phyloP scores from a whole-genome alignment of 306 rosid genomes.

The Purshia tridentata region DNA sequence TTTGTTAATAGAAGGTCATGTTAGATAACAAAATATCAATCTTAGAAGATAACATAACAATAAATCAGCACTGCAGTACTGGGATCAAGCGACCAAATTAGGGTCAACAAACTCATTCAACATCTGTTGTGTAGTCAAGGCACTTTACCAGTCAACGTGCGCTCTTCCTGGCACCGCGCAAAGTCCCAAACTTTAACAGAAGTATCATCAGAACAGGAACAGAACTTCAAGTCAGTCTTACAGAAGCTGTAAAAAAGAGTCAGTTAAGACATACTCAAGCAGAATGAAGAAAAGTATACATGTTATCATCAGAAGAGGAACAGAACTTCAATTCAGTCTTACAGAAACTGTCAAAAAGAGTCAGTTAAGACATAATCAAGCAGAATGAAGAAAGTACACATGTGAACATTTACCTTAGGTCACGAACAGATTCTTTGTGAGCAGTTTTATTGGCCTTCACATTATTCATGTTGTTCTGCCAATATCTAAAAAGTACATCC shows the following conservation, averaged over 20 bases:
- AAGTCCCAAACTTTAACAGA: slow-evolving; percentile 98
- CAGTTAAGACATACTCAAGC: slow-evolving; percentile 30
- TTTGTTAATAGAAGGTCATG: background rate
- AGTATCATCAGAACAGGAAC: slow-evolving; percentile 97
- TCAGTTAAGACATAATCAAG: slow-evolving; percentile 30
- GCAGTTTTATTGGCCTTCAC: slow-evolving; percentile 97
- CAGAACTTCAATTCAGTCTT: slow-evolving; percentile 97
- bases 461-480: slow-evolving; percentile 99
- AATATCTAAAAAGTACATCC: slow-evolving; percentile 58
- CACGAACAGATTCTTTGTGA: slow-evolving; percentile 98
- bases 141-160: slow-evolving; percentile 96
- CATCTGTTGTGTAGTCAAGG: slow-evolving; percentile 36
- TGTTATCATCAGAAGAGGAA: slow-evolving; percentile 88
- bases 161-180: slow-evolving; percentile 97
- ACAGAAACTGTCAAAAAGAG: slow-evolving; percentile 69
- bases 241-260: slow-evolving; percentile 68
- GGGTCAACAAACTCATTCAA: slow-evolving; percentile 17
- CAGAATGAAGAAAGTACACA: slow-evolving; percentile 14
- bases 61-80: background rate
- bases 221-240: slow-evolving; percentile 95
- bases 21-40: background rate
- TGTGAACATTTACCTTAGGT: slow-evolving; percentile 59
- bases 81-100: slow-evolving; percentile 11
- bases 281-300: slow-evolving; percentile 12
- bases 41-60: background rate